Conservation (phyloP, 306 rosid genomes). For the Rosa chinensis region DNA sequence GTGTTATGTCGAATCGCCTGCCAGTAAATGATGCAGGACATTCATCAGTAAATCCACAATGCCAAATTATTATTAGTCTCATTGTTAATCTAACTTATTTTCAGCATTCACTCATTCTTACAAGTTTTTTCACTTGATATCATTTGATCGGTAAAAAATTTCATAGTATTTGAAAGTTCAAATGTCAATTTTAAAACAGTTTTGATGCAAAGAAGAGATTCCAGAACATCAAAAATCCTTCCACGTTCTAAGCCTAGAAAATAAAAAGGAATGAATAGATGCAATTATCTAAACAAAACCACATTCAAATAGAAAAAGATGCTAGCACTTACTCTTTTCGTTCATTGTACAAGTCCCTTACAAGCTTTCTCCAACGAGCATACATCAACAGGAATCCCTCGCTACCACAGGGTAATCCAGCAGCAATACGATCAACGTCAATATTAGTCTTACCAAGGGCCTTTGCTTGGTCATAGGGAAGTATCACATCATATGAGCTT, state of each 20-base stretch:
- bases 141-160: neutral
- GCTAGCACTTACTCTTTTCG: constrained; percentile 76
- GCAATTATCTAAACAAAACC: neutral
- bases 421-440: constrained; percentile 91
- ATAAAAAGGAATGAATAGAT: neutral
- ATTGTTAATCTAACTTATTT: constrained; percentile 1
- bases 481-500: constrained; percentile 67
- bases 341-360: constrained; percentile 87
- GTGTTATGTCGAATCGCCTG: constrained; percentile 91
- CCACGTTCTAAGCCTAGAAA: neutral
- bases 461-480: constrained; percentile 97
- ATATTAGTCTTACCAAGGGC: constrained; percentile 97
- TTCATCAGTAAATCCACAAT: constrained; percentile 16
- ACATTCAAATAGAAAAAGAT: constrained; percentile 21
- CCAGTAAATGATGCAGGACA: constrained; percentile 24
- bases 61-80: constrained; percentile 16
- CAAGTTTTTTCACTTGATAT: neutral
- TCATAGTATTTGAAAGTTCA: neutral
- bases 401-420: constrained; percentile 98
- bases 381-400: constrained; percentile 97
- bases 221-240: neutral
- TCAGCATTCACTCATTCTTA: constrained; percentile 2
- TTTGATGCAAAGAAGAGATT: constrained; percentile 6
- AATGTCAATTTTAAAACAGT: neutral
- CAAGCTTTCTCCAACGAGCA: constrained; percentile 99